Evolutionary conservation across 108 stramenopile species (phyloP).

Genomic region (Stephanodiscus minutulus): DNA sequence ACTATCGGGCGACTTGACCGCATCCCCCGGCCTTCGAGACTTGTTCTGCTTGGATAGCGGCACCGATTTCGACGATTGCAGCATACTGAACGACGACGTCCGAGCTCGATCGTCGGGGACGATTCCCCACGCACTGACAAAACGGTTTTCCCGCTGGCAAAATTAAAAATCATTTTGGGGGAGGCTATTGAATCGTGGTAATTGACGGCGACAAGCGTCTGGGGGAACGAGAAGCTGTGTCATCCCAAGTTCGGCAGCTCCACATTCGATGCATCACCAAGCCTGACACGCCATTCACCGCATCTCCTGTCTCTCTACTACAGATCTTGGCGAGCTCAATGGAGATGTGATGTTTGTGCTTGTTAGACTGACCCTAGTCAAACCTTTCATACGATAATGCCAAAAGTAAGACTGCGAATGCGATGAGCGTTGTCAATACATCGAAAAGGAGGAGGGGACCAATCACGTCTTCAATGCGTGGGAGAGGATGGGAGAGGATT

Average conservation of each 20-base stretch:
- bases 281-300: background rate
- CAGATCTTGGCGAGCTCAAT: background rate
- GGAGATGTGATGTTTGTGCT: too few species aligned
- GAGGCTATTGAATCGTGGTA: background rate
- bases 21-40: slow-evolving; percentile 3
- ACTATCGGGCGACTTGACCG: slow-evolving; percentile 10
- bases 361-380: too few species aligned
- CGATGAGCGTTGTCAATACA: background rate
- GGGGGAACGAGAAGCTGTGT: too few species aligned
- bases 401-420: background rate
- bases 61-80: slow-evolving; percentile 31
- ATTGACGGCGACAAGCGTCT: too few species aligned
- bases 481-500: background rate
- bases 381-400: too few species aligned
- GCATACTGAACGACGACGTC: slow-evolving; percentile 14
- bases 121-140: background rate
- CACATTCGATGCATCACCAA: background rate
- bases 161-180: background rate
- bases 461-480: background rate
- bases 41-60: slow-evolving; percentile 24
- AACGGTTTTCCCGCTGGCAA: background rate
- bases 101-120: background rate
- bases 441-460: background rate
- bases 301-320: background rate
- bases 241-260: background rate